Percentiles rank a stretch among this genome's conserved stretches.
phyloP scores from a whole-genome alignment of 139 green algal genomes.

The Edaphochlamys debaryana region DNA sequence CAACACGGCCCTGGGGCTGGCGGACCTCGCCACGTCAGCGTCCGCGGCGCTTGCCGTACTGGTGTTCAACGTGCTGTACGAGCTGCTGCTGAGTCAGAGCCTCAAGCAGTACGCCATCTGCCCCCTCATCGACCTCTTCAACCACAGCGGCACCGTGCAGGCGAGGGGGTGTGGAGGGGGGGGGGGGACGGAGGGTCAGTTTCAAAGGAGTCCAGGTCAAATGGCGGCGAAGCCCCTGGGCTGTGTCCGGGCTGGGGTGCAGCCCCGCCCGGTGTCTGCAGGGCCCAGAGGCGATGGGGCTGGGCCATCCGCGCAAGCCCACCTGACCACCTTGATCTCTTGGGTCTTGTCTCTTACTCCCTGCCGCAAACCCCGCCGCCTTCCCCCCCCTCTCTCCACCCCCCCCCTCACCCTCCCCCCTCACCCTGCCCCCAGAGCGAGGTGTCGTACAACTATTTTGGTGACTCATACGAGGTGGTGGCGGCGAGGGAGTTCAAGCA shows the following conservation, averaged over 20 bases:
- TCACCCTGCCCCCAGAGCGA: constrained; percentile 52
- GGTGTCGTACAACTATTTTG: constrained; percentile 72
- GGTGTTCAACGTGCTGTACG: constrained; percentile 76
- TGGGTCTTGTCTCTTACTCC: too few species aligned
- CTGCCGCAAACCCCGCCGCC: not conserved
- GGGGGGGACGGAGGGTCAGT: too few species aligned
- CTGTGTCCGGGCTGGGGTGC: too few species aligned
- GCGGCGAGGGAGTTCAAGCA: constrained; percentile 41
- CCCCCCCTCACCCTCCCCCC: not conserved
- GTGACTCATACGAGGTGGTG: constrained; percentile 60
- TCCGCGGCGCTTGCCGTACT: constrained; percentile 62
- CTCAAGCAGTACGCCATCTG: constrained; percentile 73
- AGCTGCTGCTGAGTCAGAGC: constrained; percentile 55
- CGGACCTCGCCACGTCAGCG: constrained; percentile 44
- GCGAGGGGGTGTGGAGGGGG: too few species aligned
- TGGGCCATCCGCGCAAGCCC: too few species aligned
- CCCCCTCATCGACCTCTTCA: constrained; percentile 71
- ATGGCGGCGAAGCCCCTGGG: too few species aligned
- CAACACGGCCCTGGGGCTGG: constrained; percentile 52
- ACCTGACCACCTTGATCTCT: too few species aligned
- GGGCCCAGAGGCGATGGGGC: too few species aligned
- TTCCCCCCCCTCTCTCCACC: not conserved
- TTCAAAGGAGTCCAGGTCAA: too few species aligned
- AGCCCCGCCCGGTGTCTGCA: too few species aligned
- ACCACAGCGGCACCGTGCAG: constrained; percentile 59